A percentile compares a stretch with the other conserved stretches of the same genome.
Evolutionary conservation across 2,329 filamentous ascomycete species (phyloP).

Genomic region (Grosmannia penicillata): DNA sequence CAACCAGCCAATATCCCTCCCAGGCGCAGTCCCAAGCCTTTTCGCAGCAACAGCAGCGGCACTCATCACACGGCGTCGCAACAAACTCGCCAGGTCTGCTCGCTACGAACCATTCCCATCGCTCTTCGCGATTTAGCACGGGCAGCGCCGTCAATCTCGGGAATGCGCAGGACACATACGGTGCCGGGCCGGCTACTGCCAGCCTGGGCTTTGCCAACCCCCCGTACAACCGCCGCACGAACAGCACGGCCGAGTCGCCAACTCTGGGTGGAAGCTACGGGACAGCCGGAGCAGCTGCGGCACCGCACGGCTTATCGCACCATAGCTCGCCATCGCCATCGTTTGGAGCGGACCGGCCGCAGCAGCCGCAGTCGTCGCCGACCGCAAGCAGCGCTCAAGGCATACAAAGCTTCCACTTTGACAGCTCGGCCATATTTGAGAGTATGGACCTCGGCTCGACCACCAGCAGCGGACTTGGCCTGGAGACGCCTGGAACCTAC

Average conservation of each 20-base stretch:
- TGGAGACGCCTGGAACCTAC: conserved; percentile 13
- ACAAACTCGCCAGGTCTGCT: conserved; percentile 8
- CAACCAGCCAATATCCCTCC: neutral
- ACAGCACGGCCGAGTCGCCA: conserved; percentile 4
- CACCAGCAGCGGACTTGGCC: conserved; percentile 12
- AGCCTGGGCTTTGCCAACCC: conserved; percentile 8
- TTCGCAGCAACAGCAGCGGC: conserved; percentile 10
- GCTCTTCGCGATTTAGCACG: conserved; percentile 8
- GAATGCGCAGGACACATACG: conserved; percentile 1
- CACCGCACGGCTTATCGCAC: conserved; percentile 5
- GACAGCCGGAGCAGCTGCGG: neutral
- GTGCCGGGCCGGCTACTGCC: neutral
- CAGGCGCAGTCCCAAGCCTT: conserved; percentile 13
- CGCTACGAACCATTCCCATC: conserved; percentile 3
- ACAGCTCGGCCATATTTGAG: conserved; percentile 12
- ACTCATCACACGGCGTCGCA: conserved; percentile 11
- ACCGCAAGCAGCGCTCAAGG: conserved; percentile 6
- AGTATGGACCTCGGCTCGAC: conserved; percentile 15
- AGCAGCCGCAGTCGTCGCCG: conserved; percentile 10
- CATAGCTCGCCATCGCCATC: conserved; percentile 8
- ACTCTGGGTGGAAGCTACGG: conserved; percentile 8
- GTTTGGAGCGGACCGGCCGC: conserved; percentile 4
- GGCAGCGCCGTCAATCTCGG: conserved; percentile 1
- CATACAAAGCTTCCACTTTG: conserved; percentile 13
- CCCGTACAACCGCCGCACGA: conserved; percentile 8